Evolutionary conservation across 1,139 yeast species (phyloP).

Genomic region (Taphrina populina): DNA sequence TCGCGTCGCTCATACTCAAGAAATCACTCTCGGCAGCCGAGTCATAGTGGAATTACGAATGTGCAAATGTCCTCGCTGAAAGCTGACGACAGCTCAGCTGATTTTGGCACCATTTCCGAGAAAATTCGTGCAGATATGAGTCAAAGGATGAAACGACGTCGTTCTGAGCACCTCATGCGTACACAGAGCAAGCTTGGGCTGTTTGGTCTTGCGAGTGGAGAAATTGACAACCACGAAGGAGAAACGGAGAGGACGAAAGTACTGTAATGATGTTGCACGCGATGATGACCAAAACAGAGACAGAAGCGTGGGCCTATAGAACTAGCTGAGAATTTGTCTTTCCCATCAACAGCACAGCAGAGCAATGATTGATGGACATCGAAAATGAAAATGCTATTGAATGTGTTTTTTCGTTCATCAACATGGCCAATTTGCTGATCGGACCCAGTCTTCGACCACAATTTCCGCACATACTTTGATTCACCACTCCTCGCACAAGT

Average conservation of each 20-base stretch:
- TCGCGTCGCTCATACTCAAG: constrained; percentile 23
- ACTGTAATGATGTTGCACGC: too few species aligned
- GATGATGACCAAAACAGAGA: too few species aligned
- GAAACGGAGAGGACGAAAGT: not conserved
- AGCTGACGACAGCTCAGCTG: constrained; percentile 13
- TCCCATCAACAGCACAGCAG: too few species aligned
- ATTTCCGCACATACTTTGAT: too few species aligned
- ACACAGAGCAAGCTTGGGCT: not conserved
- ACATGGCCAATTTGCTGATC: too few species aligned
- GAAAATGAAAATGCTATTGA: too few species aligned
- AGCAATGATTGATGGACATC: too few species aligned
- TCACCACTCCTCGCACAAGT: too few species aligned
- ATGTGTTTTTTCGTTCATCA: too few species aligned
- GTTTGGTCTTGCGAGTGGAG: not conserved
- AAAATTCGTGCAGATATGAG: constrained; percentile 18
- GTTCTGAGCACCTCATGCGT: constrained; percentile 7
- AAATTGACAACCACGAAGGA: not conserved
- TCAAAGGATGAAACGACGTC: constrained; percentile 10
- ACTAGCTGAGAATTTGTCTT: too few species aligned
- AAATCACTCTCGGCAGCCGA: constrained; percentile 20
- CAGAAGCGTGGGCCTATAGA: too few species aligned
- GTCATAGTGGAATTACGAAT: constrained; percentile 11
- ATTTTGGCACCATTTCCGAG: constrained; percentile 13
- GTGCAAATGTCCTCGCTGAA: constrained; percentile 24
- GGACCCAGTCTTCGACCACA: too few species aligned